These are phyloP conservation scores for Paramyrothecium roridum DNA, from an alignment of 2,329 filamentous ascomycete species.

Conservation along the genomic window DNA sequence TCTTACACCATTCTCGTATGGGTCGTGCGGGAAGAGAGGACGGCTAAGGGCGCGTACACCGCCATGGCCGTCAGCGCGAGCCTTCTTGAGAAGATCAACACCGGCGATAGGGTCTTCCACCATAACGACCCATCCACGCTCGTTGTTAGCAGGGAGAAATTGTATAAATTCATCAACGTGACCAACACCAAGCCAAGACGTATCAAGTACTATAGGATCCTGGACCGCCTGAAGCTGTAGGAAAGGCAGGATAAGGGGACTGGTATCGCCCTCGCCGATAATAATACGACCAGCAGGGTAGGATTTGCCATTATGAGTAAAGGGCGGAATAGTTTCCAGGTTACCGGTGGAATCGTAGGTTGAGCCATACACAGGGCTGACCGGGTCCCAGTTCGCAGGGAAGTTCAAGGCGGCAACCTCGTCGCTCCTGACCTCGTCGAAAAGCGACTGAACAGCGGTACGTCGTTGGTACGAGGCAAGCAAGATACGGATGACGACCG, in stretches of 20 bases:
- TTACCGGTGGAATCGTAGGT: conserved; percentile 25
- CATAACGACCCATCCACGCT: conserved; percentile 19
- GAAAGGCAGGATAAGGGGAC: conserved; percentile 19
- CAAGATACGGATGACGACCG: conserved; percentile 26
- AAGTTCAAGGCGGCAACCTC: background rate
- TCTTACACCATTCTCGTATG: background rate
- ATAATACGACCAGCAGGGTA: conserved; percentile 17
- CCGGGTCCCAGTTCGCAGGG: background rate
- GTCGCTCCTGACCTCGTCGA: background rate
- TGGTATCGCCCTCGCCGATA: conserved; percentile 9
- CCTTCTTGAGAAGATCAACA: conserved; percentile 13
- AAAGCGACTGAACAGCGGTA: background rate
- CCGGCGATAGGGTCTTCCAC: conserved; percentile 17
- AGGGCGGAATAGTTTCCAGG: conserved; percentile 33
- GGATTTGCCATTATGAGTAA: conserved; percentile 10
- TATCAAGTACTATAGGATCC: conserved; percentile 28
- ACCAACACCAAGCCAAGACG: conserved; percentile 18
- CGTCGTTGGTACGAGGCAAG: conserved; percentile 10
- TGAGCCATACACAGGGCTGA: conserved; percentile 3
- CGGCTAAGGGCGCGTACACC: conserved; percentile 11
- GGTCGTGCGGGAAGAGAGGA: background rate
- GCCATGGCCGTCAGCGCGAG: conserved; percentile 11
- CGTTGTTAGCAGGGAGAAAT: conserved; percentile 18
- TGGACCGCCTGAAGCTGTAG: conserved; percentile 31
- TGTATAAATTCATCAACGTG: conserved; percentile 27